Percentiles rank a stretch among this genome's conserved stretches.
Evolutionary conservation across 331 rosid species (phyloP).

Genomic region (Malus hybrid): DNA sequence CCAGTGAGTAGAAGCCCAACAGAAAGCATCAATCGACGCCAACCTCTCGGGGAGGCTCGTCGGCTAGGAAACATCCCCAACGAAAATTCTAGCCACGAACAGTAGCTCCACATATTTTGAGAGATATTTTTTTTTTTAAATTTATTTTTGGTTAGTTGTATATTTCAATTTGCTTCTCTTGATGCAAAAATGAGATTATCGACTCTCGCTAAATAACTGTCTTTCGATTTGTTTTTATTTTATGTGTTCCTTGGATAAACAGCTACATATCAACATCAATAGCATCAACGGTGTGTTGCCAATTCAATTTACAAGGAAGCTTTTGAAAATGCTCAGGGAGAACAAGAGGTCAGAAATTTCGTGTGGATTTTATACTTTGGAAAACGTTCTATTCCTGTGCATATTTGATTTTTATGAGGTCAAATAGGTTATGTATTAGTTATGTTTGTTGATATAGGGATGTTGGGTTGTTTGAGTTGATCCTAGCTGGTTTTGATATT

Average conservation of each 20-base stretch:
- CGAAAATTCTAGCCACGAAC: no score
- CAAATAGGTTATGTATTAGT: background rate
- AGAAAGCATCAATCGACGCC: no score
- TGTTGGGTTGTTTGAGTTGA: background rate
- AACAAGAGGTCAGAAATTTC: slow-evolving; percentile 60
- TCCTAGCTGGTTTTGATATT: background rate
- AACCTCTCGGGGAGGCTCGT: no score
- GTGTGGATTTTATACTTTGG: slow-evolving; percentile 71
- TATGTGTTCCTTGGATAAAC: slow-evolving; percentile 53
- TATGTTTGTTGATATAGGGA: background rate
- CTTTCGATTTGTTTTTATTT: no score
- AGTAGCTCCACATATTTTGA: no score
- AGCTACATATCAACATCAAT: slow-evolving; percentile 21
- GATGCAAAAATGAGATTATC: no score
- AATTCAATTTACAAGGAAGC: slow-evolving; percentile 57
- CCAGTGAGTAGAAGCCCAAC: no score
- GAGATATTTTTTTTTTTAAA: no score
- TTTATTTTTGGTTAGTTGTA: no score
- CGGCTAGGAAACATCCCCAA: no score
- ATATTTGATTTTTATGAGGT: background rate
- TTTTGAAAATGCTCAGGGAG: slow-evolving; percentile 74
- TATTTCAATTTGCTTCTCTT: no score
- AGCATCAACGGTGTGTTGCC: slow-evolving; percentile 34
- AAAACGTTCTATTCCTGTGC: background rate
- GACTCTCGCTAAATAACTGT: no score